A percentile compares a stretch with the other conserved stretches of the same genome.
Conservation (phyloP, 352 stramenopile genomes). For the Pythium volutum region DNA sequence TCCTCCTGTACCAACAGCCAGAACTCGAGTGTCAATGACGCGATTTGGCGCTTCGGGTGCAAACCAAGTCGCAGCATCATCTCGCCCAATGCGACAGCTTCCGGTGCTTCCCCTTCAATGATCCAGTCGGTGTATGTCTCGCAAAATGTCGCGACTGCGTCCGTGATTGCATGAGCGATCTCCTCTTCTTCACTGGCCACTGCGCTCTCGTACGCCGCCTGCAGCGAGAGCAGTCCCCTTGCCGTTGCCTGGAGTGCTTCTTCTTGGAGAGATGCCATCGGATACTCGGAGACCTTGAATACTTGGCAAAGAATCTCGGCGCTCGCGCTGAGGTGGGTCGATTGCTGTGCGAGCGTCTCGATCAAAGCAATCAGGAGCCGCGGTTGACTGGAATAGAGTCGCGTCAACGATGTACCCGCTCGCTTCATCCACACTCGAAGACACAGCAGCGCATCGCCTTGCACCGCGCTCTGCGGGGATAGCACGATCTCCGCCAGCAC, state of each 20-base stretch:
- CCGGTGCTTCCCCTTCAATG: conserved; percentile 36
- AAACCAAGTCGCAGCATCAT: conserved; percentile 57
- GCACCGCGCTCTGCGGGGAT: conserved; percentile 24
- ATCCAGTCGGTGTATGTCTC: conserved; percentile 76
- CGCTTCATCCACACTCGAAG: conserved; percentile 56
- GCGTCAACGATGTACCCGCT: conserved; percentile 53
- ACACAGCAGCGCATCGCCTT: conserved; percentile 54
- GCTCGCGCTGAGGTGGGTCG: conserved; percentile 39
- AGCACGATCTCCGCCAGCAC: conserved; percentile 51
- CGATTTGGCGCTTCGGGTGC: conserved; percentile 66
- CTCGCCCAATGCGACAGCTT: conserved; percentile 42
- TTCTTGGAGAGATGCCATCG: conserved; percentile 41
- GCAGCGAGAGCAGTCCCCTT: conserved; percentile 43
- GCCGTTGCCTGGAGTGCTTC: conserved; percentile 39
- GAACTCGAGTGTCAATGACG: conserved; percentile 71
- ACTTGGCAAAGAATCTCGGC: conserved; percentile 59
- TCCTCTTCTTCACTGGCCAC: conserved; percentile 51
- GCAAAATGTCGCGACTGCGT: conserved; percentile 61
- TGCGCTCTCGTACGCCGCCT: conserved; percentile 45
- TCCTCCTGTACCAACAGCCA: conserved; percentile 71
- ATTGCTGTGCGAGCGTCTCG: conserved; percentile 47
- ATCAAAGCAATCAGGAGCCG: conserved; percentile 39
- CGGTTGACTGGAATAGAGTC: conserved; percentile 41
- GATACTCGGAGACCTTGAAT: conserved; percentile 58
- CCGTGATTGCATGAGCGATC: conserved; percentile 54